Evolutionary conservation across 75 land plant genomes (phyloP), one percentile per base, ranked within the genome.

Genomic region (Selaginella tamariscina): DNA sequence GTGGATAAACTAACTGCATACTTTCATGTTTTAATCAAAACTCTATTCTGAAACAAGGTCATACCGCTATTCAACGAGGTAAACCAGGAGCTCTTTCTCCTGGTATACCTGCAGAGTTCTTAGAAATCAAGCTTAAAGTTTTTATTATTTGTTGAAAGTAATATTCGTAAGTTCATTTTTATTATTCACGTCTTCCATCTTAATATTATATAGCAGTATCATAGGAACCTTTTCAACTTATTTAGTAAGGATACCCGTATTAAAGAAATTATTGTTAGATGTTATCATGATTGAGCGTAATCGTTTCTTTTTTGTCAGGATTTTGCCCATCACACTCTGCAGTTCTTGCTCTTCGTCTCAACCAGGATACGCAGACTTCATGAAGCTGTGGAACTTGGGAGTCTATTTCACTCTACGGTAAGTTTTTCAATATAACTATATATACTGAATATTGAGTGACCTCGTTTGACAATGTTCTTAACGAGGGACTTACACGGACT

Each of bases 31-130:
- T 27, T 65, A 20, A 76, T 65, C 99, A 95, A 55, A 91, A 89
- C 70, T 90, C 99, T 59, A 95, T 95, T 44, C 78, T 95, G 30
- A 91, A 91, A 69, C n/a, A 91, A 71, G 89, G 87, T 54, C 87
- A 84, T 2, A 66, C 75, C 13, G 80, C 99, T 21, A 84, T 95
- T 55, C 87, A 87, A 44, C 88, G 88, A 76, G 85, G 83, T 49
- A 90, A 91, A 69, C 87, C 86, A 21, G 92, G 89, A 18, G 97
- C 89, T 2, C 76, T 95, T 56, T 91, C 99, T 64, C 92, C 99
- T 65, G 97, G 99, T 56, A 91, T 81, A 65, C 97, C 99, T n/a
- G 66, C 77, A 27, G 75, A 79, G 63, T 88, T 95, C 73, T 70
- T 95, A 64, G 81, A 75, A 90, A 68, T 73, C 97, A 64, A 91